phyloP scores from a whole-genome alignment of 805 yeast genomes.

The Candida alai region DNA sequence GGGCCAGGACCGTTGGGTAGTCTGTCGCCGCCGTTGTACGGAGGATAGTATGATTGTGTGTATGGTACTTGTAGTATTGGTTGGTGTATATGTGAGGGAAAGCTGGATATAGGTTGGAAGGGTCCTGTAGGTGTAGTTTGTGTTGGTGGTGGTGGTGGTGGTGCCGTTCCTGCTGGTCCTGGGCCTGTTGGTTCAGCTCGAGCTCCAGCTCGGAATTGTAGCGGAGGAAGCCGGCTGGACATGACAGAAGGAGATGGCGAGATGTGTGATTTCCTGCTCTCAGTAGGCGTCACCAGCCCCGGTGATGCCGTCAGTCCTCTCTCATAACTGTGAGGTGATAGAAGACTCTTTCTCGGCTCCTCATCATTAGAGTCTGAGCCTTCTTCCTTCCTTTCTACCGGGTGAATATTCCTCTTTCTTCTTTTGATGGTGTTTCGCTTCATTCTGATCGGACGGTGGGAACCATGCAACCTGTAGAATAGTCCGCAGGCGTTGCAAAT shows the following conservation, averaged over 20 bases:
- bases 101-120: constrained; percentile 1
- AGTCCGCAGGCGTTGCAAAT: constrained; percentile 89
- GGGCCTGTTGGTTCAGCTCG: constrained; percentile 2
- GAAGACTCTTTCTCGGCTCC: not conserved
- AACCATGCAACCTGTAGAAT: constrained; percentile 71
- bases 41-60: constrained; percentile 21
- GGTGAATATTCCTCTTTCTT: constrained; percentile 46
- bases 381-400: constrained; percentile 1
- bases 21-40: constrained; percentile 31
- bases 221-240: constrained; percentile 3
- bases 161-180: not conserved
- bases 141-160: constrained; percentile 6
- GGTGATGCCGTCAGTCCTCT: too few relatives aligned
- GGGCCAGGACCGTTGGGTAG: constrained; percentile 43
- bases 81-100: too few relatives aligned
- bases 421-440: constrained; percentile 71
- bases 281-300: constrained; percentile 1
- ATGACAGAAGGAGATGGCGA: constrained; percentile 1
- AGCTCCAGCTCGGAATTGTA: not conserved
- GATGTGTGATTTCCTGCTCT: not conserved
- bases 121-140: constrained; percentile 4
- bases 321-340: too few relatives aligned
- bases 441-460: constrained; percentile 73
- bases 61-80: too few relatives aligned
- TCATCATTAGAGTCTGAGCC: not conserved